Conservation (phyloP, 192 early-diverging fungal species). For the Coemansia sp. region DNA sequence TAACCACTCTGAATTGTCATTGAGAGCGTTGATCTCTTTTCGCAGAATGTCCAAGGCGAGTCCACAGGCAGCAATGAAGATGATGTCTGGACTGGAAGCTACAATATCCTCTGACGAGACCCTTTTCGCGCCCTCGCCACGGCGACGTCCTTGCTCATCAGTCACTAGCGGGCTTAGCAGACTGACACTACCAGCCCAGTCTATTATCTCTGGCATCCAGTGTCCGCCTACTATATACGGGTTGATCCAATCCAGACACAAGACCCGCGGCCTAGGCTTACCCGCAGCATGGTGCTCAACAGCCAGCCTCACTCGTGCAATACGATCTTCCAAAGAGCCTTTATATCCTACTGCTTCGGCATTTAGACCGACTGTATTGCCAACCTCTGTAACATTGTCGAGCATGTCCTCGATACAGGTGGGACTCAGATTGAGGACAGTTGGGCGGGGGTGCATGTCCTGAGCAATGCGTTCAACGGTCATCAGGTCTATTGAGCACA, state of each 20-base stretch:
- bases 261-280: slow-evolving; percentile 17
- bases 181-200: slow-evolving; percentile 54
- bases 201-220: slow-evolving; percentile 57
- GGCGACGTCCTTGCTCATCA: slow-evolving; percentile 12
- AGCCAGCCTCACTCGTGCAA: neutral
- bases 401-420: slow-evolving; percentile 52
- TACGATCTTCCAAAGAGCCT: neutral
- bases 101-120: slow-evolving; percentile 27
- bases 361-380: slow-evolving; percentile 36
- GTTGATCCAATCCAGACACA: slow-evolving; percentile 58
- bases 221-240: slow-evolving; percentile 54
- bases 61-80: slow-evolving; percentile 56
- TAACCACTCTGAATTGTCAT: slow-evolving; percentile 2
- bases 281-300: neutral
- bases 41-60: slow-evolving; percentile 43
- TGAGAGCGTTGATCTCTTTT: slow-evolving; percentile 20
- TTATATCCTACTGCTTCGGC: slow-evolving; percentile 6
- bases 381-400: slow-evolving; percentile 48
- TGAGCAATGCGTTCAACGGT: slow-evolving; percentile 55
- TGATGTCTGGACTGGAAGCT: slow-evolving; percentile 39
- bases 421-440: slow-evolving; percentile 58
- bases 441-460: slow-evolving; percentile 46
- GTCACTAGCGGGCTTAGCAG: slow-evolving; percentile 28
- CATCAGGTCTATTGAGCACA: slow-evolving; percentile 59
- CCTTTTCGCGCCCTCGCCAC: neutral